Conservation (phyloP, 805 yeast species). For the Saccharomyces kudriavzevii region DNA sequence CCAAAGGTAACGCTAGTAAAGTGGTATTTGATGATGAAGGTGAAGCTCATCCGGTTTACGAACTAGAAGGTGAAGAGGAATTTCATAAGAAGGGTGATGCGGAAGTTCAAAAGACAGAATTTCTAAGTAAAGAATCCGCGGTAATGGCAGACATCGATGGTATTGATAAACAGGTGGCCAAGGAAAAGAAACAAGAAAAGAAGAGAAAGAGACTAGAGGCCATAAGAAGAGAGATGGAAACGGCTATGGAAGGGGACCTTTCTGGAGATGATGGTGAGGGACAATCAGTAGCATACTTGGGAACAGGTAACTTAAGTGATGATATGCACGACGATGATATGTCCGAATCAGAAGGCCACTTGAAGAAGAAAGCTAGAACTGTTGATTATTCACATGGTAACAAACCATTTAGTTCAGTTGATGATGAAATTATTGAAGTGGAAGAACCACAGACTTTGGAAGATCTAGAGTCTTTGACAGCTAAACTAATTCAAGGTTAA, state of each 20-base stretch:
- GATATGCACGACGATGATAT: slow-evolving; percentile 35
- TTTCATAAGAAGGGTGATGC: slow-evolving; percentile 69
- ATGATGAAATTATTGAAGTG: slow-evolving; percentile 50
- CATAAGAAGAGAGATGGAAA: slow-evolving; percentile 47
- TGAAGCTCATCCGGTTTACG: slow-evolving; percentile 81
- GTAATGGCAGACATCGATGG: slow-evolving; percentile 65
- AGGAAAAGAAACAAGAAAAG: slow-evolving; percentile 74
- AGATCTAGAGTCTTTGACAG: slow-evolving; percentile 85
- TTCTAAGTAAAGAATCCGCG: slow-evolving; percentile 55
- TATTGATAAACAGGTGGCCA: slow-evolving; percentile 70
- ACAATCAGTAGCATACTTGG: slow-evolving; percentile 26
- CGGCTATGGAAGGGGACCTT: slow-evolving; percentile 20
- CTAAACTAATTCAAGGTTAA: slow-evolving; percentile 31
- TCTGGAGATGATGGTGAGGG: slow-evolving; percentile 19
- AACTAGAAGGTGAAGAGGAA: slow-evolving; percentile 81
- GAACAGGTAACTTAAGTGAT: slow-evolving; percentile 30
- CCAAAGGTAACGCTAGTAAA: slow-evolving; percentile 65
- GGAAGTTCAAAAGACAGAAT: slow-evolving; percentile 55
- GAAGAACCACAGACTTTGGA: slow-evolving; percentile 87
- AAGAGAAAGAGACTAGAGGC: slow-evolving; percentile 80
- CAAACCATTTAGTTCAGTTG: slow-evolving; percentile 9
- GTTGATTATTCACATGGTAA: background rate
- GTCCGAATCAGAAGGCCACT: slow-evolving; percentile 24
- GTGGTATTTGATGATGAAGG: slow-evolving; percentile 92
- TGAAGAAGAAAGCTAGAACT: slow-evolving; percentile 22